Evolutionary conservation across 2,329 filamentous ascomycete species (phyloP).

Genomic region (Scleromitrula shiraiana): DNA sequence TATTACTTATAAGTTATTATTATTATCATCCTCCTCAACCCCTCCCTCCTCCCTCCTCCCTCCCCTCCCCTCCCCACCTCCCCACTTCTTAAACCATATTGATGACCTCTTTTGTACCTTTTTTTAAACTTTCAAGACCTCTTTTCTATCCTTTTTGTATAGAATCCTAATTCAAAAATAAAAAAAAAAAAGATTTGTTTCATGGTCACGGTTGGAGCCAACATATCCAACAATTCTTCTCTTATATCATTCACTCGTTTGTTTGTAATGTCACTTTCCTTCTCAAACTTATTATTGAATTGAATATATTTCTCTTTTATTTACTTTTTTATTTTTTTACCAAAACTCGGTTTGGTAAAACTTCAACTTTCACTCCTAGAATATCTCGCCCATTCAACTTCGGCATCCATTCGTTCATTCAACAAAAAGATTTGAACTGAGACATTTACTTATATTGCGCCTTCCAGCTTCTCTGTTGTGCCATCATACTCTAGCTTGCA

Average conservation of each 20-base stretch:
- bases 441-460: slow-evolving; percentile 6
- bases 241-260: background rate
- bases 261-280: too few species aligned
- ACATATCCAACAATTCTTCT: background rate
- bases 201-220: background rate
- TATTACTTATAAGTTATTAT: too few species aligned
- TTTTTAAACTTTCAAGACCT: too few species aligned
- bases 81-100: too few species aligned
- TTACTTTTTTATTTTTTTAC: background rate
- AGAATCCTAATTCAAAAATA: background rate
- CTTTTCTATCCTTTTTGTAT: background rate
- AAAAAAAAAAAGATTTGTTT: too few species aligned
- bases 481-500: slow-evolving; percentile 1
- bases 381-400: background rate
- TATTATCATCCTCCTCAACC: background rate
- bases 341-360: background rate
- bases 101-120: too few species aligned
- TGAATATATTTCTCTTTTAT: background rate
- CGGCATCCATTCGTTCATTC: background rate
- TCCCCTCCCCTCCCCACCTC: background rate
- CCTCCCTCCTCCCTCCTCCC: background rate
- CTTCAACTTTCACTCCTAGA: background rate
- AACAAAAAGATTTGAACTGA: background rate
- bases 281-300: background rate
- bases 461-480: slow-evolving; percentile 3